phyloP scores from a whole-genome alignment of 1,139 yeast genomes.

The Saccharomyces hybrid region DNA sequence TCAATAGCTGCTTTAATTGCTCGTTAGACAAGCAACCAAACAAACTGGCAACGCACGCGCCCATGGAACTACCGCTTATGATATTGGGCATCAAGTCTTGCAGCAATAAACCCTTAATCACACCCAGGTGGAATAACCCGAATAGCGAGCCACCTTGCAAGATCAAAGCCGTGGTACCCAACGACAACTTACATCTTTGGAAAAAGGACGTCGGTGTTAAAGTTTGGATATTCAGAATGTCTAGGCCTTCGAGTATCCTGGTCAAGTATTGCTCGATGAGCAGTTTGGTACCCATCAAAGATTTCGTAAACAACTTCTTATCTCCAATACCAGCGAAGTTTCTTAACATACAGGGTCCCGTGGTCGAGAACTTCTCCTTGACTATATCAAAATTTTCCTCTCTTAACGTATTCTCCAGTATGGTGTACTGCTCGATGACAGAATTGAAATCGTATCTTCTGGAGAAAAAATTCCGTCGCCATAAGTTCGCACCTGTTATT shows the following conservation, averaged over 20 bases:
- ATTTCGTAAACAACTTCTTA: conserved; percentile 66
- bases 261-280: conserved; percentile 79
- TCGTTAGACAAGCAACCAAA: conserved; percentile 58
- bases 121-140: conserved; percentile 90
- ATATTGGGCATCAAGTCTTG: conserved; percentile 74
- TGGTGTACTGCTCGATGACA: conserved; percentile 64
- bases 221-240: conserved; percentile 36
- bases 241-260: conserved; percentile 66
- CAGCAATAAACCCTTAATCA: conserved; percentile 68
- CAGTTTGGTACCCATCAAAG: conserved; percentile 80
- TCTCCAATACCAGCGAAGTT: conserved; percentile 90
- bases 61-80: conserved; percentile 89
- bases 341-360: conserved; percentile 52
- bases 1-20: conserved; percentile 26
- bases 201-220: conserved; percentile 71
- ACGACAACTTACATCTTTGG: conserved; percentile 82
- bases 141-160: conserved; percentile 91
- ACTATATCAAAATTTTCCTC: conserved; percentile 51
- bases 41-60: conserved; percentile 84
- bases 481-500: conserved; percentile 60
- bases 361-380: conserved; percentile 69
- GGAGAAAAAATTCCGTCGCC: conserved; percentile 83
- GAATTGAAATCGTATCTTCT: conserved; percentile 77
- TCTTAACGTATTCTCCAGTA: conserved; percentile 54
- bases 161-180: conserved; percentile 83